phyloP scores from a whole-genome alignment of 192 early-diverging fungal genomes.

The Haplosporangium gracile region DNA sequence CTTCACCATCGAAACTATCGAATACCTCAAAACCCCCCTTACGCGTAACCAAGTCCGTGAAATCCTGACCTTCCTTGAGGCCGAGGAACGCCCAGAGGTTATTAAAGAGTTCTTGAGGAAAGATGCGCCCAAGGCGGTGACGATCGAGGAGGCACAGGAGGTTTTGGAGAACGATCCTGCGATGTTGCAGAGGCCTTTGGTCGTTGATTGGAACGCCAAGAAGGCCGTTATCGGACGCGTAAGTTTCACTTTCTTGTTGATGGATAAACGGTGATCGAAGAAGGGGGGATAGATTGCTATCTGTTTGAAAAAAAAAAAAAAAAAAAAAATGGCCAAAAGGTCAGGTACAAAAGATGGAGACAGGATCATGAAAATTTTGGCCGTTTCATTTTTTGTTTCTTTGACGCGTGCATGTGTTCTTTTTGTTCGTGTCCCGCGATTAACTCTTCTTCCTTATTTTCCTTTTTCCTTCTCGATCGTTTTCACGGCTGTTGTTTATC shows the following conservation, averaged over 20 bases:
- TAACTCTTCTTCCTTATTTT: neutral
- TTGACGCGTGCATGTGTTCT: neutral
- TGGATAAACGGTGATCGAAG: neutral
- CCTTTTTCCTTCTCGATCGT: neutral
- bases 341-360: neutral
- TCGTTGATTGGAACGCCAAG: slow-evolving; percentile 41
- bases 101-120: slow-evolving; percentile 34
- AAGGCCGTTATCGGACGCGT: slow-evolving; percentile 50
- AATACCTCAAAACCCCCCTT: slow-evolving; percentile 33
- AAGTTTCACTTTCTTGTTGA: slow-evolving; percentile 14
- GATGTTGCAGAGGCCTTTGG: slow-evolving; percentile 36
- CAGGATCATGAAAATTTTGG: neutral
- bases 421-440: neutral
- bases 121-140: slow-evolving; percentile 37
- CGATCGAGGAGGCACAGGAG: slow-evolving; percentile 25
- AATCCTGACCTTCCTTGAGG: slow-evolving; percentile 37
- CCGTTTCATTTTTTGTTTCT: neutral
- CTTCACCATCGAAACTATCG: slow-evolving; percentile 38
- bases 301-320: neutral
- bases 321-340: neutral
- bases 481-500: neutral
- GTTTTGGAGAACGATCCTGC: slow-evolving; percentile 33
- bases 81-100: slow-evolving; percentile 26
- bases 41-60: slow-evolving; percentile 26
- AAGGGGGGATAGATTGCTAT: neutral